Conservation (phyloP, 805 yeast species). For the Pichia paraexigua region DNA sequence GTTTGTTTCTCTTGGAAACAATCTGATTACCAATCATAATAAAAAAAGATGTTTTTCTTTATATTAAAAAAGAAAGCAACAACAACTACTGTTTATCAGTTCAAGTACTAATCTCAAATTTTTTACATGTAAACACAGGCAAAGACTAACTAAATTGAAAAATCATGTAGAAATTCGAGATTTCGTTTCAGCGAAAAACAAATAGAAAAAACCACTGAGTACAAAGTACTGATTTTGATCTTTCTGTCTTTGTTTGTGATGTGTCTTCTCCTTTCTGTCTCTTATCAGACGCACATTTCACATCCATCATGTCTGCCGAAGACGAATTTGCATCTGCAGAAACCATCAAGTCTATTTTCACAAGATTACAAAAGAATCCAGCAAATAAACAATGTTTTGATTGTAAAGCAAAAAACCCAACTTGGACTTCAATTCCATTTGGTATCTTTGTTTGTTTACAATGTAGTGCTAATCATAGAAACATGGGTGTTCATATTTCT, state of each 20-base stretch:
- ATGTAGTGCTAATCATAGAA: slow-evolving; percentile 93
- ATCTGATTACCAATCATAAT: background rate
- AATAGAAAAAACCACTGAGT: no score
- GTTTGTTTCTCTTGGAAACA: background rate
- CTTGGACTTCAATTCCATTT: slow-evolving; percentile 97
- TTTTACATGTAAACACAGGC: background rate
- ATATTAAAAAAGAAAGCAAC: background rate
- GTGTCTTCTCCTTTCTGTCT: background rate
- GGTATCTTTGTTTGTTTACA: slow-evolving; percentile 90
- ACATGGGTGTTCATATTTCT: slow-evolving; percentile 91
- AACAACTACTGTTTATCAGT: background rate
- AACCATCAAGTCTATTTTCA: slow-evolving; percentile 59
- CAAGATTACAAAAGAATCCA: slow-evolving; percentile 51
- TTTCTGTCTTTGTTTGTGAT: background rate
- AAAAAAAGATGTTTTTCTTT: no score
- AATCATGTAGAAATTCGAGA: no score
- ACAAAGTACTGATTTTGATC: no score
- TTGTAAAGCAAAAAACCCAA: slow-evolving; percentile 88
- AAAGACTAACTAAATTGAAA: background rate
- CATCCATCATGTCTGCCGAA: slow-evolving; percentile 1
- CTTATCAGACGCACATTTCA: background rate
- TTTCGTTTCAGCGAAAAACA: background rate
- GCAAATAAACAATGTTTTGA: slow-evolving; percentile 87
- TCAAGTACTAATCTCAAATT: background rate
- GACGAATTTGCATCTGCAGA: slow-evolving; percentile 55